Conservation (phyloP, 768 basidiomycete species). For the Krasilnikovozyma curviuscula region DNA sequence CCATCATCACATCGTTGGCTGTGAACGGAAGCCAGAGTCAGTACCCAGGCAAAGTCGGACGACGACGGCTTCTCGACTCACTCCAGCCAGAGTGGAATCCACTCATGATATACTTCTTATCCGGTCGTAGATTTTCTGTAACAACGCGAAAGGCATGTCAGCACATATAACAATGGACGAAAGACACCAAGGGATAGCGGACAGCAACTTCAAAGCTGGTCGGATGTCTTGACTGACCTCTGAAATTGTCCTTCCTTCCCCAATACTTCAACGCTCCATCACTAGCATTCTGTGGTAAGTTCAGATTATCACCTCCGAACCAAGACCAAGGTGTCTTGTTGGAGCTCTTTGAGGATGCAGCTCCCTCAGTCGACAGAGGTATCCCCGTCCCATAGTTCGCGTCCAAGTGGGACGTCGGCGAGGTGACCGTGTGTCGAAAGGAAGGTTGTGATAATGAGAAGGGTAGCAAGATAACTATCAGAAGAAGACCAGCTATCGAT, state of each 20-base stretch:
- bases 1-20: conserved; percentile 17
- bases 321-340: no score
- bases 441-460: no score
- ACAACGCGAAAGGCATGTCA: neutral
- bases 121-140: conserved; percentile 9
- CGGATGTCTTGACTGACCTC: conserved; percentile 7
- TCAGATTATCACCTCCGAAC: no score
- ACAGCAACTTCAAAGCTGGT: no score
- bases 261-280: conserved; percentile 5
- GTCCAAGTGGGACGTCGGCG: no score
- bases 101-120: conserved; percentile 12
- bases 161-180: neutral
- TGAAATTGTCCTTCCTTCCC: conserved; percentile 10
- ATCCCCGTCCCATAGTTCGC: no score
- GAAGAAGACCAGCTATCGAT: no score
- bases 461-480: no score
- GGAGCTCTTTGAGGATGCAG: no score
- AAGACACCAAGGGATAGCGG: neutral
- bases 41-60: neutral
- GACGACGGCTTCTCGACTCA: neutral
- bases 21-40: neutral
- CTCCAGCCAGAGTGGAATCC: conserved; percentile 13
- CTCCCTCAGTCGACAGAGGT: no score
- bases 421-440: no score
- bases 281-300: conserved; percentile 10